Evolutionary conservation across 179 eudicot species (phyloP).

Genomic region (Silene noctiflora): DNA sequence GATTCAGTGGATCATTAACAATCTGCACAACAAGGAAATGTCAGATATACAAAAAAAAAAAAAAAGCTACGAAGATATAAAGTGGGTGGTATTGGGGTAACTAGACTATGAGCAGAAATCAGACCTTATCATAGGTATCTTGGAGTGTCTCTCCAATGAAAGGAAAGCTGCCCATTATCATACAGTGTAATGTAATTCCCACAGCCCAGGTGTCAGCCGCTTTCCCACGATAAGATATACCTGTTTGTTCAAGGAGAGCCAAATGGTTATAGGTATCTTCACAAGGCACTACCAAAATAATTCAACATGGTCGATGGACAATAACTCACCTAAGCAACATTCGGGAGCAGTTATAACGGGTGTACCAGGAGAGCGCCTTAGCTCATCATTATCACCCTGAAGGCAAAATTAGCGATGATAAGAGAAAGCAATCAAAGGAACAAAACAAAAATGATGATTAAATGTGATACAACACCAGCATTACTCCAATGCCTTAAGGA

Average conservation of each 20-base stretch:
- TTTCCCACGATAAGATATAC: constrained; percentile 72
- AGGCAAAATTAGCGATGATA: constrained; percentile 12
- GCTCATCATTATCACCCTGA: constrained; percentile 86
- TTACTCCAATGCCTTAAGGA: background rate
- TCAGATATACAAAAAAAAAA: constrained; percentile 5
- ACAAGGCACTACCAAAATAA: background rate
- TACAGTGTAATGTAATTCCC: constrained; percentile 79
- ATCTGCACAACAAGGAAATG: constrained; percentile 39
- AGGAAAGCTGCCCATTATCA: constrained; percentile 73
- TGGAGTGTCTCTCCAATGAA: constrained; percentile 87
- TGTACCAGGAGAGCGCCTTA: constrained; percentile 97
- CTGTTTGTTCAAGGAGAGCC: constrained; percentile 34
- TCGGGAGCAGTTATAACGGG: constrained; percentile 98
- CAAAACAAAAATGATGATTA: background rate
- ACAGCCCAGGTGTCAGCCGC: constrained; percentile 97
- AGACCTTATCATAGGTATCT: constrained; percentile 90
- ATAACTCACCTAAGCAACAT: constrained; percentile 74
- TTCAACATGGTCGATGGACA: background rate
- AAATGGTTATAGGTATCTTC: background rate
- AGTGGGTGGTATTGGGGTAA: background rate
- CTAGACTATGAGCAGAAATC: constrained; percentile 11
- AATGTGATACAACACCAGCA: background rate
- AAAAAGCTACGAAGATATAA: background rate
- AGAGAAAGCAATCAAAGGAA: background rate
- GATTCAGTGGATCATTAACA: constrained; percentile 47